phyloP scores from a whole-genome alignment of 1,284 basidiomycete species.

The Ceratobasidium sp. region DNA sequence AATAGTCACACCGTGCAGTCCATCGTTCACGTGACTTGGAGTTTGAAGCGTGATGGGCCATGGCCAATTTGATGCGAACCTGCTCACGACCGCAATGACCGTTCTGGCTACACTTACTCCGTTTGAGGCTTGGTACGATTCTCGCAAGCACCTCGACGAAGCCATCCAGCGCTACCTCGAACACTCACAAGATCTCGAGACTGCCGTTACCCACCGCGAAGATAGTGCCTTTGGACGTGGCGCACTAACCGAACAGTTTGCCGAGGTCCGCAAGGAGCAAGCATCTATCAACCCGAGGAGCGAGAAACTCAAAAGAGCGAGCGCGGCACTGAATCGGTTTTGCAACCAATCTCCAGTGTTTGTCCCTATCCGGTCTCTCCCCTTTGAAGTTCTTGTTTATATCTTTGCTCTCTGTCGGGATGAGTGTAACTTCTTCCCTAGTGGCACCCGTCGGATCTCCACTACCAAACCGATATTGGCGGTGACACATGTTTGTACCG shows the following conservation, averaged over 20 bases:
- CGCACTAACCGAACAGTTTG: neutral
- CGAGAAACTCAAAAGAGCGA: neutral
- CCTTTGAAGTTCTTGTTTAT: neutral
- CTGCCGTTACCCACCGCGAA: neutral
- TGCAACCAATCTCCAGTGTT: neutral
- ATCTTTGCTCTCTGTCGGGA: neutral
- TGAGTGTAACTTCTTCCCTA: neutral
- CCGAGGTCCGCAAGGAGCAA: neutral
- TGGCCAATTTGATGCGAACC: too few relatives aligned
- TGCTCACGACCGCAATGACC: too few relatives aligned
- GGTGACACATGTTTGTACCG: neutral
- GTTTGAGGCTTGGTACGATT: neutral
- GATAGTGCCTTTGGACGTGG: neutral
- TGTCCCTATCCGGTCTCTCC: conserved; percentile 6
- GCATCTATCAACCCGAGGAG: neutral
- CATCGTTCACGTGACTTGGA: too few relatives aligned
- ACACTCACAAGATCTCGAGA: neutral
- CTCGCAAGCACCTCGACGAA: neutral
- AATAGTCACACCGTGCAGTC: too few relatives aligned
- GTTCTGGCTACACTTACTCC: too few relatives aligned
- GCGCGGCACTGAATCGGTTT: neutral
- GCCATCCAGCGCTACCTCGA: neutral
- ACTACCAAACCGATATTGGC: neutral
- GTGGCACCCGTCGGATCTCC: too few relatives aligned
- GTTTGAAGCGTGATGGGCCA: too few relatives aligned